Base-by-base conservation (phyloP, 2,329 filamentous ascomycete genomes). In the Fusarium mexicanum region DNA sequence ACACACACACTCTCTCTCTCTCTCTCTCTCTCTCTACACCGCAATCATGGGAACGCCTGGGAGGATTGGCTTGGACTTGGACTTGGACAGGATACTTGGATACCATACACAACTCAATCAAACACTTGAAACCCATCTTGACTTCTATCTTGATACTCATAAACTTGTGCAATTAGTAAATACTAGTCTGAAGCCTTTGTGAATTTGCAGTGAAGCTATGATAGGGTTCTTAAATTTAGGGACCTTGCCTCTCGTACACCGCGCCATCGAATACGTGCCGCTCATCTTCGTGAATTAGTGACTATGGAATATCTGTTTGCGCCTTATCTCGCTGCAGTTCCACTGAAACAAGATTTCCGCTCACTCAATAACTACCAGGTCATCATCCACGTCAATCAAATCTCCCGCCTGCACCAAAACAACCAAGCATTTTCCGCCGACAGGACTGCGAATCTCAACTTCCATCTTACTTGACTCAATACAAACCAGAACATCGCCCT, bases 401-500 rank as follows among this genome's bases (percentile, higher is more conserved):
- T 79, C 78, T 1, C 81, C 80, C 35, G 76, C 74, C 31, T 60
- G 65, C 3, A 80, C 77, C 40, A 79, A 58, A n/a, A 81, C 72
- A 38, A 64, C 69, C 29, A 66, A 71, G 46, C 81, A 78, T 40
- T 20, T 77, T 8, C 81, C 81, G 24, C 53, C 61, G 1, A 74
- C 57, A 2, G 77, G 78, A 44, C 80, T 81, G n/a, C 69, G 73
- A 57, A 83, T 80, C 48, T 81, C 78, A n/a, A 83, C 70, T 58
- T 82, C 81, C 81, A 83, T 83, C 76, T 83, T 83, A 59, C 80
- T 82, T n/a, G 81, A 82, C 66, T 83, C 81, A 29, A 83, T 74
- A 71, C 73, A 82, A 20, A 81, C 80, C 50, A 82, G 29, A 10
- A 78, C 61, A 31, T 82, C 81, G 10, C 78, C 81, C 31, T 79